Base-by-base conservation (phyloP, 1,139 yeast species). In the Sugiyamaella pinicola region DNA sequence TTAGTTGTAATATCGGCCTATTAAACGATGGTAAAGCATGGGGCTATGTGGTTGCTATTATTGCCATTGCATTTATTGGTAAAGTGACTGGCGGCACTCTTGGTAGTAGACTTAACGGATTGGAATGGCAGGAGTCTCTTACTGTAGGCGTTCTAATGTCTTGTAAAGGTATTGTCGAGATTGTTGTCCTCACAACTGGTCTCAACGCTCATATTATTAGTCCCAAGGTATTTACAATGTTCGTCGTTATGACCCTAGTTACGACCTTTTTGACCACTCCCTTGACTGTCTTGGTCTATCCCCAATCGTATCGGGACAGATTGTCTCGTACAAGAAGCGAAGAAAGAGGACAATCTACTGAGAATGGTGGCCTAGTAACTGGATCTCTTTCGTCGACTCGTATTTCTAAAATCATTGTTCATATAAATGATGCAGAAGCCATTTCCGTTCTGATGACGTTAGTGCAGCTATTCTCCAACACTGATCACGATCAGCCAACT, bases 81-180 rank as follows among this genome's bases (percentile, higher is more conserved):
- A 87, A 87, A 64, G 69, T 85, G 7, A 60, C 73, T 37, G 90
- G 93, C 13, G 93, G 93, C 1, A 72, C 81, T 41, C 56, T 83
- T 8, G 84, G 85, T 39, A 85, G 90, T 1, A 81, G 76, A 60
- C 60, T 81, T 37, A 78, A 78, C 64, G 86, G 85, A 2, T 70
- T 86, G 48, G 74, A 76, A 47, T 83, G 86, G 85, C 78, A 89
- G 63, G 93, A 86, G 65, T 80, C 89, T 1, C 68, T 83, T 33
- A 77, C 90, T 1, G 91, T 85, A 33, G 95, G 95, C 51, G 79
- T 85, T n/a, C 75, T 87, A 61, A 86, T 87, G 93, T 85, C 91
- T 9, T 87, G 95, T 75, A 87, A 87, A 68, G 95, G 95, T 69
- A 85, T 85, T 59, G 91, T 85, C 29, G 66, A 63, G 43, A 58